Evolutionary conservation across 139 green algal species (phyloP).

Genomic region (Parachlorella kessleri): DNA sequence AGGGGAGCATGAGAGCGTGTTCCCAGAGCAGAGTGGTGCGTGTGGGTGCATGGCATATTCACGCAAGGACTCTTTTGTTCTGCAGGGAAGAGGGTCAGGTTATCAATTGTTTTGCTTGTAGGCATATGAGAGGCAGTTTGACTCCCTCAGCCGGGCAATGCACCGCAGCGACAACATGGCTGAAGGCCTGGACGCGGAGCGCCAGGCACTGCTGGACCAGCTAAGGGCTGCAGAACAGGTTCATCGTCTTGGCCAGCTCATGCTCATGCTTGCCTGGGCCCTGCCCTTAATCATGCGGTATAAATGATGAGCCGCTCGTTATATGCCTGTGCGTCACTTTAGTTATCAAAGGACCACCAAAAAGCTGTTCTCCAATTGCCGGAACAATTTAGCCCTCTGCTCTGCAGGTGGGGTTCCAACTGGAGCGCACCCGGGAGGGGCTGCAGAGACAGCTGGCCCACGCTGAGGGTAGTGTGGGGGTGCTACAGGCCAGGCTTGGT

Average conservation of each 20-base stretch:
- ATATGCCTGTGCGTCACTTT: no score
- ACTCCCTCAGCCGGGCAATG: conserved; percentile 62
- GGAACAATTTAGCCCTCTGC: no score
- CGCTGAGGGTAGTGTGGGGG: conserved; percentile 52
- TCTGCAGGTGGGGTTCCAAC: conserved; percentile 58
- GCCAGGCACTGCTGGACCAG: conserved; percentile 66
- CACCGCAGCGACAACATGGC: conserved; percentile 42
- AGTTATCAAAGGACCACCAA: no score
- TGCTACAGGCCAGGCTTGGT: conserved; percentile 43
- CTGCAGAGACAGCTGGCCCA: conserved; percentile 69
- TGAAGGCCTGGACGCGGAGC: conserved; percentile 53
- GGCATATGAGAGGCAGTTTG: conserved; percentile 76
- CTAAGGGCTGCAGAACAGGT: conserved; percentile 69
- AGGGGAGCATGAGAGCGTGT: no score
- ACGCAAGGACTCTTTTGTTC: not conserved
- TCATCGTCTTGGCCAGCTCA: not conserved
- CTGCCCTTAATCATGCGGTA: no score
- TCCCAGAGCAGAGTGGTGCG: no score
- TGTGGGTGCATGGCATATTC: not conserved
- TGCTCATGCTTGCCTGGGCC: no score
- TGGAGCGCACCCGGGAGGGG: conserved; percentile 69
- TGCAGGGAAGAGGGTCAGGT: not conserved
- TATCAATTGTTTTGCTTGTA: not conserved
- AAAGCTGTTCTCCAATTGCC: no score
- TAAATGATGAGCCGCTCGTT: no score